phyloP scores from a whole-genome alignment of 495 filamentous ascomycete species.

The Penicillium roqueforti region DNA sequence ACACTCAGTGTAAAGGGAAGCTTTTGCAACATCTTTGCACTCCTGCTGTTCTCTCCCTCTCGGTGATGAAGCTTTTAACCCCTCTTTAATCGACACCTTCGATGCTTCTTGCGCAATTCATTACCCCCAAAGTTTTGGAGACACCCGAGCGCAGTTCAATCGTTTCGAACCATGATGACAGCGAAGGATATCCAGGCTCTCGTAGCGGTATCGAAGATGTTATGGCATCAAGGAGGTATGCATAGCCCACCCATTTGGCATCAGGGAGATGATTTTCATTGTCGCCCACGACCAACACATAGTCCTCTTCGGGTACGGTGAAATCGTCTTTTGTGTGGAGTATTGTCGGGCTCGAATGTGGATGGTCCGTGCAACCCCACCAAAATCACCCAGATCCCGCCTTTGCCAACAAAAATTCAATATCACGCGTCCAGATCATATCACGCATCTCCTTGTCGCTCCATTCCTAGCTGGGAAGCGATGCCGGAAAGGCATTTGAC shows the following conservation, averaged over 20 bases:
- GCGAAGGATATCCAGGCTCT: conserved; percentile 11
- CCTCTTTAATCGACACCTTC: conserved; percentile 13
- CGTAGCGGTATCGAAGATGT: conserved; percentile 21
- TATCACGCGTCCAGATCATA: conserved; percentile 21
- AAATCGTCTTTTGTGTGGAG: neutral
- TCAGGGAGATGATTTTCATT: neutral
- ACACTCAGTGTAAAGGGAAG: conserved; percentile 19
- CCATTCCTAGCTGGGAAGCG: conserved; percentile 19
- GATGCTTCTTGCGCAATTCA: conserved; percentile 24
- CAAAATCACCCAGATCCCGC: conserved; percentile 22
- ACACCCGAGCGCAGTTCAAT: conserved; percentile 26
- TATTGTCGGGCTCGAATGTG: neutral
- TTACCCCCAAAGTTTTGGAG: conserved; percentile 19
- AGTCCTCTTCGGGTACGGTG: conserved; percentile 2
- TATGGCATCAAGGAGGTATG: conserved; percentile 26
- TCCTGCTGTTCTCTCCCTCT: conserved; percentile 23
- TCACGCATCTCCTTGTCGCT: conserved; percentile 21
- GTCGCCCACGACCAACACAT: neutral
- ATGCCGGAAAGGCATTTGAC: conserved; percentile 22
- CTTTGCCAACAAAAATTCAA: conserved; percentile 18
- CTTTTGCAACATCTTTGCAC: conserved; percentile 22
- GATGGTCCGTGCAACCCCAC: conserved; percentile 13
- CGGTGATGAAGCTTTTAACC: conserved; percentile 27
- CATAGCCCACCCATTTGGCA: conserved; percentile 27
- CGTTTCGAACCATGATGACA: conserved; percentile 27